Conservation (phyloP, 139 green algal species). For the Dunaliella primolecta region DNA sequence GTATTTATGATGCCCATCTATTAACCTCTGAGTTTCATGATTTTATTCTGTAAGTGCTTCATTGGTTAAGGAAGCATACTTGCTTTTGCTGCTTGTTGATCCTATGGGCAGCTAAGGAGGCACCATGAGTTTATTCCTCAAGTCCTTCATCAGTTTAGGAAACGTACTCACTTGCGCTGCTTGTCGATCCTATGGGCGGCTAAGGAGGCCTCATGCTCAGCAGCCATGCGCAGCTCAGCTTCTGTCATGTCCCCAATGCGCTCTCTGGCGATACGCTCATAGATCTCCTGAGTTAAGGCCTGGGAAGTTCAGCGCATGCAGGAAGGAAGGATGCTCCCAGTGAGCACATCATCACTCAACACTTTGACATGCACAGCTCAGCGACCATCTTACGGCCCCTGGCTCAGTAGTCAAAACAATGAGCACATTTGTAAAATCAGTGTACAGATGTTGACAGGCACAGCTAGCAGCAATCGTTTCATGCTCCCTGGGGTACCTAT, state of each 20-base stretch:
- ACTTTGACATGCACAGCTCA: too few relatives aligned
- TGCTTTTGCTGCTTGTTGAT: neutral
- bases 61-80: neutral
- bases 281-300: neutral
- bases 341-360: too few relatives aligned
- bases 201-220: neutral
- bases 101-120: neutral
- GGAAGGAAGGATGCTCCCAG: neutral
- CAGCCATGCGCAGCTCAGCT: neutral
- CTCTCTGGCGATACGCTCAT: neutral
- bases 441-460: too few relatives aligned
- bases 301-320: neutral
- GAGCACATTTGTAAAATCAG: too few relatives aligned
- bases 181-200: neutral
- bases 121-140: neutral
- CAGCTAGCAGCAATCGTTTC: too few relatives aligned
- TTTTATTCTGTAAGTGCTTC: too few relatives aligned
- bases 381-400: too few relatives aligned
- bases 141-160: too few relatives aligned
- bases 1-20: too few relatives aligned
- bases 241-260: neutral
- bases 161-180: neutral
- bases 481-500: too few relatives aligned
- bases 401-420: too few relatives aligned
- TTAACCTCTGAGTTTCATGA: too few relatives aligned